Percentiles rank a stretch among this genome's conserved stretches.
These are phyloP conservation scores for Neofusicoccum parvum DNA, from an alignment of 2,329 filamentous ascomycete species.

Conservation along the genomic window DNA sequence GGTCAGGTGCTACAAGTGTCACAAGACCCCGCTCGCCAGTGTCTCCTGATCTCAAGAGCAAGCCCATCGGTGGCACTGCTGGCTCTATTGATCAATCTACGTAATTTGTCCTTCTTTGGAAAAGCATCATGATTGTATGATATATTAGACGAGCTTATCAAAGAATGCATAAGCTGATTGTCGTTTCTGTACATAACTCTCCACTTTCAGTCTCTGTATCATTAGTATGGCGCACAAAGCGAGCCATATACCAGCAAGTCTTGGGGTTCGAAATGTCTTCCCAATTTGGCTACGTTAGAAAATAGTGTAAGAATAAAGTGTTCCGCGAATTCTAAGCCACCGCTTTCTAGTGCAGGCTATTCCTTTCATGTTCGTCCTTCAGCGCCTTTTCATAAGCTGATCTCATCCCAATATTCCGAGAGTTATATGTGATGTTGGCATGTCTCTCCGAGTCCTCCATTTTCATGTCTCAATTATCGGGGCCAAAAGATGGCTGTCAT, in stretches of 20 bases:
- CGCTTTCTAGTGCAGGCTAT: too few species aligned
- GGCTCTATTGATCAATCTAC: background rate
- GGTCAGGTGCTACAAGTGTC: background rate
- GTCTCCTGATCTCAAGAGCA: constrained; percentile 5
- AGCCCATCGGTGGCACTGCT: background rate
- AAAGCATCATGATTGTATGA: constrained; percentile 3
- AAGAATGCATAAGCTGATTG: background rate
- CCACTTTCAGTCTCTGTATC: background rate
- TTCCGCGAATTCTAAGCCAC: too few species aligned
- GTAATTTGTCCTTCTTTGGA: background rate
- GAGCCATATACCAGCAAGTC: background rate
- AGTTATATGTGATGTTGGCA: too few species aligned
- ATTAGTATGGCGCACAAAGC: background rate
- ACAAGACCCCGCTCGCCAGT: constrained; percentile 10
- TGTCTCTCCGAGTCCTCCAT: too few species aligned
- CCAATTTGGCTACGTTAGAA: too few species aligned
- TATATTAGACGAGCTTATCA: background rate
- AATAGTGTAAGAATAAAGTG: too few species aligned
- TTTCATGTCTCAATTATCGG: background rate
- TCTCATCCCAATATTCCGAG: too few species aligned
- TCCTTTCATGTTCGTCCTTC: too few species aligned
- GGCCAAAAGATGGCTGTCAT: background rate
- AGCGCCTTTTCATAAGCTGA: too few species aligned
- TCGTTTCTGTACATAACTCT: background rate
- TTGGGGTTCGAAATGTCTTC: background rate